Base-by-base conservation (phyloP, 805 yeast species). In the Metschnikowia koreensis region DNA sequence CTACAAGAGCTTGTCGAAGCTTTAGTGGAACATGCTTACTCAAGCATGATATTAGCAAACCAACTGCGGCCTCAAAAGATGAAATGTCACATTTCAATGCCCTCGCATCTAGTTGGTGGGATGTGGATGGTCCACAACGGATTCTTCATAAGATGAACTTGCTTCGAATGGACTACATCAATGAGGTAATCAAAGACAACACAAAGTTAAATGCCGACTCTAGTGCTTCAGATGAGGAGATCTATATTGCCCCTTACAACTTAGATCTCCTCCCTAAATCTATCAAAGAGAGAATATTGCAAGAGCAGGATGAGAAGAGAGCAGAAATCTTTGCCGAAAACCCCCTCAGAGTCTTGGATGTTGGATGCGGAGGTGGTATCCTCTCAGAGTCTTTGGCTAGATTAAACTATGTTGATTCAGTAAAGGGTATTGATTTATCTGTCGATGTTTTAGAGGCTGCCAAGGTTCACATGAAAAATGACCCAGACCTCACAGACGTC, bases 361-460 rank as follows among this genome's bases (percentile, higher is more conserved):
- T 94, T 48, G 99, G 99, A 1, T 94, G 99, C 67, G 99, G 99
- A 16, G 99, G 99, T n/a, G 99, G 99, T 0, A 84, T 94, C 27
- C 71, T 94, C 16, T 75, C 92, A 6, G 99, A 94, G 65, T 84
- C 93, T 0, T 68, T 94, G 63, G 97, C 96, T 0, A 75, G 99
- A 58, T 70, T 88, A 59, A 79, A 80, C 5, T 79, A 80, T 52
- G 81, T 89, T 4, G 65, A 75, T 10, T 64, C 72, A 1, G 97
- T 94, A 6, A 76, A 73, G 45, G 99, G 96, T 2, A 81, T 93
- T 41, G 99, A 94, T 68, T 76, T 93, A 62, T 87, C 97, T 0
- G 76, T 80, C 0, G 96, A 90, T 41, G 97, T 92, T 7, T 64
- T 94, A 15, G 79, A 79, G 48, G 94, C 91, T 3, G 99, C 99